Conservation (phyloP, 1,284 basidiomycete genomes). For the Apiotrichum laibachii region DNA sequence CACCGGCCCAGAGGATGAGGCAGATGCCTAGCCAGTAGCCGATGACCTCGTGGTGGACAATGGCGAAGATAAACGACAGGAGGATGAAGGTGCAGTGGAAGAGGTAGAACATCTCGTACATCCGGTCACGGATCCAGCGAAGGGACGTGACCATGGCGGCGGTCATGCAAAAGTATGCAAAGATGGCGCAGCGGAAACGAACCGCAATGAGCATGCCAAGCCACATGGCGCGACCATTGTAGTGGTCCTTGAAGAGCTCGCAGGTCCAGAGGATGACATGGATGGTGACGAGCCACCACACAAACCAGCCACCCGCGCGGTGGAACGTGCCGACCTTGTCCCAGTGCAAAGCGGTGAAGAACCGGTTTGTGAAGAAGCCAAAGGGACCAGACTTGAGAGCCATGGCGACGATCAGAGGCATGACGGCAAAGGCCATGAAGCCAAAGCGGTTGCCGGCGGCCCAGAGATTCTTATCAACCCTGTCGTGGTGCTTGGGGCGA, state of each 20-base stretch:
- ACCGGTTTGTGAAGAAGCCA: slow-evolving; percentile 68
- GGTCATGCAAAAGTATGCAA: slow-evolving; percentile 68
- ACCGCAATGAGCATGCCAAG: slow-evolving; percentile 64
- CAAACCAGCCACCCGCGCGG: slow-evolving; percentile 67
- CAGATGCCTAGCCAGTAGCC: slow-evolving; percentile 63
- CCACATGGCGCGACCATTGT: slow-evolving; percentile 59
- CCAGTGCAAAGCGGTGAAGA: slow-evolving; percentile 67
- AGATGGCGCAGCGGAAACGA: slow-evolving; percentile 71
- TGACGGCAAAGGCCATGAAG: slow-evolving; percentile 71
- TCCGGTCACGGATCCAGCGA: slow-evolving; percentile 61
- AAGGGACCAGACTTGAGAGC: slow-evolving; percentile 80
- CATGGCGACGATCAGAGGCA: slow-evolving; percentile 71
- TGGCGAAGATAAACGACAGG: slow-evolving; percentile 60
- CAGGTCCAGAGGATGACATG: slow-evolving; percentile 75
- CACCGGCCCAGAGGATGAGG: slow-evolving; percentile 63
- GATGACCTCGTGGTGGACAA: slow-evolving; percentile 65
- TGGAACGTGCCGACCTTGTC: slow-evolving; percentile 75
- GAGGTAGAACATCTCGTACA: slow-evolving; percentile 75
- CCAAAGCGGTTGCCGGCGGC: slow-evolving; percentile 70
- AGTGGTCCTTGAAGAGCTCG: slow-evolving; percentile 61
- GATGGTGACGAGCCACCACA: slow-evolving; percentile 67
- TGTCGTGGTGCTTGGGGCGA: slow-evolving; percentile 42
- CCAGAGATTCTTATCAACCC: slow-evolving; percentile 75
- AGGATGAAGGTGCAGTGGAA: slow-evolving; percentile 67
- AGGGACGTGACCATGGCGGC: slow-evolving; percentile 66